These are phyloP conservation scores for Plectranthus barbatus DNA, from an alignment of 257 asterid species.

Conservation along the genomic window DNA sequence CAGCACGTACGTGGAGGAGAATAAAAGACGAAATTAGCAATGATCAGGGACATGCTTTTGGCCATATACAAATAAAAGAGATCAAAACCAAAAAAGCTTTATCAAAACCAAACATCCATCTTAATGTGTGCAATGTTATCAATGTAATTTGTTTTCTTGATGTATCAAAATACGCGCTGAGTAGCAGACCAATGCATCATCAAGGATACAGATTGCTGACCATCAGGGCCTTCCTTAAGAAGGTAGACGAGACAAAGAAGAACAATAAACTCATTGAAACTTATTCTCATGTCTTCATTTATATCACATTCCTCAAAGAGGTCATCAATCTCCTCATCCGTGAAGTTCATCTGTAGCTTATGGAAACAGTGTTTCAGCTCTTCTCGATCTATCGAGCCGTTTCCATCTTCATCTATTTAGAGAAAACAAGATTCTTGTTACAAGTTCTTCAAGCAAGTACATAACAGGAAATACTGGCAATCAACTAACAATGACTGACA, in stretches of 20 bases:
- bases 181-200: no score
- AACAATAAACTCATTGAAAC: constrained; percentile 80
- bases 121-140: background rate
- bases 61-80: no score
- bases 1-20: no score
- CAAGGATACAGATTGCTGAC: constrained; percentile 20
- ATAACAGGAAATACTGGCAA: background rate
- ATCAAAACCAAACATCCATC: background rate
- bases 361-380: constrained; percentile 72
- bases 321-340: constrained; percentile 68
- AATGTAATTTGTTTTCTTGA: no score
- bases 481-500: background rate
- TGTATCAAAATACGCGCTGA: no score
- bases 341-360: constrained; percentile 53
- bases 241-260: constrained; percentile 91
- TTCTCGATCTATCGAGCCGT: constrained; percentile 67
- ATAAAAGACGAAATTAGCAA: no score
- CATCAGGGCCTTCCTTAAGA: constrained; percentile 56
- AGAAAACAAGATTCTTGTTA: background rate
- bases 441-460: background rate
- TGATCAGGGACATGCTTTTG: no score
- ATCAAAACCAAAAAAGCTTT: no score
- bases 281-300: constrained; percentile 63
- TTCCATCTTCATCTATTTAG: constrained; percentile 58
- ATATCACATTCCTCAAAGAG: constrained; percentile 82